Percentiles rank a stretch among this genome's conserved stretches.
Conservation (phyloP, 352 stramenopile species). For the Phytopythium aichiense region DNA sequence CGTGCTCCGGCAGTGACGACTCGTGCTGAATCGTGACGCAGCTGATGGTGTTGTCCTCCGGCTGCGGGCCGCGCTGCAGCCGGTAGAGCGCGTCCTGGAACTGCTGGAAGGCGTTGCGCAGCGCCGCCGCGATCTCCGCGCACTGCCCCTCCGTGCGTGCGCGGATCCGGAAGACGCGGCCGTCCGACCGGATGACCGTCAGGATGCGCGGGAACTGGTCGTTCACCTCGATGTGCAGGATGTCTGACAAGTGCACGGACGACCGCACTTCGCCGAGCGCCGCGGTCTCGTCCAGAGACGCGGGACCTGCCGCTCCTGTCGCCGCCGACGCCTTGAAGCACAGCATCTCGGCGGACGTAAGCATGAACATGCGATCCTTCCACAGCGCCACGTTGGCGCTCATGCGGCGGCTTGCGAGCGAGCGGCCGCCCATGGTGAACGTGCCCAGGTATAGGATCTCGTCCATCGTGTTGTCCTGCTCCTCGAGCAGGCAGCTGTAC, state of each 20-base stretch:
- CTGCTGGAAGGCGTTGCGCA: constrained; percentile 55
- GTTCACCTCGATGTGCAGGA: constrained; percentile 72
- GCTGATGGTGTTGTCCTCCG: constrained; percentile 65
- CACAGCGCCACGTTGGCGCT: constrained; percentile 70
- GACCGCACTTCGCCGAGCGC: constrained; percentile 64
- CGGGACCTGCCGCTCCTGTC: not conserved
- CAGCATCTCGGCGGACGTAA: constrained; percentile 71
- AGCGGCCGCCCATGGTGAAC: constrained; percentile 71
- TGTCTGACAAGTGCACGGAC: constrained; percentile 71
- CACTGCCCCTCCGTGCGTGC: constrained; percentile 64
- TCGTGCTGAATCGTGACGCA: constrained; percentile 77
- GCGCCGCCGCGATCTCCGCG: constrained; percentile 40
- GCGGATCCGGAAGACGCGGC: constrained; percentile 66
- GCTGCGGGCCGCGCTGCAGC: constrained; percentile 55
- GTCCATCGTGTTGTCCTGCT: constrained; percentile 77
- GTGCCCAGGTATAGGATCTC: constrained; percentile 75
- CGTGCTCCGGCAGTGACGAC: constrained; percentile 52
- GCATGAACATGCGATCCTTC: constrained; percentile 77
- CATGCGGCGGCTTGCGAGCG: constrained; percentile 63
- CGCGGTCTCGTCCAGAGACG: constrained; percentile 13
- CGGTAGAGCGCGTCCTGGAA: constrained; percentile 73
- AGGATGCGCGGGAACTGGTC: constrained; percentile 68
- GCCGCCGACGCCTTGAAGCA: constrained; percentile 53
- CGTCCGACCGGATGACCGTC: constrained; percentile 68
- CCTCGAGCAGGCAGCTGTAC: constrained; percentile 66